Evolutionary conservation across 2,329 filamentous ascomycete genomes (phyloP).

Genomic region (Chalara sp.): DNA sequence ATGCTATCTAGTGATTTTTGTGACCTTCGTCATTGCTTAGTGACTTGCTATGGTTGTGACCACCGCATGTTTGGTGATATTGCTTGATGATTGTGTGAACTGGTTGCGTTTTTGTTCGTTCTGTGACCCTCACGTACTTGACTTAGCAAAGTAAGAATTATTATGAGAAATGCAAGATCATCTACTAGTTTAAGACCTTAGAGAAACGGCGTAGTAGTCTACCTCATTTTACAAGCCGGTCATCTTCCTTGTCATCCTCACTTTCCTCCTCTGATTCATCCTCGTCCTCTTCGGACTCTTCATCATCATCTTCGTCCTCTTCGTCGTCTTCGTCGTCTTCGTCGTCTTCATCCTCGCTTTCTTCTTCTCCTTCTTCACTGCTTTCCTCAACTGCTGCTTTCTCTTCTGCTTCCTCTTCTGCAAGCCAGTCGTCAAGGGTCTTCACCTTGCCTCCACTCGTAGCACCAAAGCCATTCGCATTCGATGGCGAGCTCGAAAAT

Average conservation of each 20-base stretch:
- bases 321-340: conserved; percentile 31
- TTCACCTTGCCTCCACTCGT: conserved; percentile 45
- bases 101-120: no score
- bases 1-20: neutral
- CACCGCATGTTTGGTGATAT: no score
- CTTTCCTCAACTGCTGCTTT: conserved; percentile 46
- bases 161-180: no score
- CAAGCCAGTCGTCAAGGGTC: conserved; percentile 89
- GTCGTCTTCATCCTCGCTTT: conserved; percentile 12
- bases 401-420: conserved; percentile 44
- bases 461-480: conserved; percentile 39
- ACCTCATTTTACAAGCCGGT: conserved; percentile 25
- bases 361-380: conserved; percentile 37
- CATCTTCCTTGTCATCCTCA: conserved; percentile 3
- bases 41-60: neutral
- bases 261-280: conserved; percentile 8
- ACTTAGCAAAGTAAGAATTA: no score
- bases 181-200: no score
- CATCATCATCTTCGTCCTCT: conserved; percentile 17
- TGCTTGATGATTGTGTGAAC: no score
- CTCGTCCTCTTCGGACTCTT: conserved; percentile 20
- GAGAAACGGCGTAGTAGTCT: neutral
- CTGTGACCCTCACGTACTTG: no score
- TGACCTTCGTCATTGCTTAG: neutral
- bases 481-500: conserved; percentile 28